Evolutionary conservation across 805 yeast species (phyloP).

Genomic region (Suhomyces tanzawaensis): DNA sequence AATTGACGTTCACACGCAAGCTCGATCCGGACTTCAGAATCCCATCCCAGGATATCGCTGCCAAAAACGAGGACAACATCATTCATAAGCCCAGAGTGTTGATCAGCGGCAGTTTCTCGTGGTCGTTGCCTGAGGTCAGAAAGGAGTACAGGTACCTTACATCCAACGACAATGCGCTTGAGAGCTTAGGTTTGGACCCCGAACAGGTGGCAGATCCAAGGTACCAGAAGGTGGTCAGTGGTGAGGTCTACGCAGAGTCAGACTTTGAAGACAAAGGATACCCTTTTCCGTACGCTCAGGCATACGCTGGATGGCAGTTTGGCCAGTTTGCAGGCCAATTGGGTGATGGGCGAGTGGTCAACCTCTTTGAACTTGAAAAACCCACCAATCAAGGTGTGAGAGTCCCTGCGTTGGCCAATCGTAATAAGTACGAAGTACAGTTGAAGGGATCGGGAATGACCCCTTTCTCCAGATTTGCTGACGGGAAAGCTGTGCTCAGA

Average conservation of each 20-base stretch:
- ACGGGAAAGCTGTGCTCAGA: constrained; percentile 89
- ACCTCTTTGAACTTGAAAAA: constrained; percentile 63
- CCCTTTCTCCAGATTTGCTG: constrained; percentile 92
- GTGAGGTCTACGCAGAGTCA: constrained; percentile 44
- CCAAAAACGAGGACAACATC: constrained; percentile 27
- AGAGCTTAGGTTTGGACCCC: constrained; percentile 54
- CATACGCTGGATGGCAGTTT: constrained; percentile 95
- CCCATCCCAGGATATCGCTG: constrained; percentile 24
- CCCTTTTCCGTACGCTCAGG: constrained; percentile 81
- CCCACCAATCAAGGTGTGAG: too few relatives aligned
- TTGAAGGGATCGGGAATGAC: constrained; percentile 91
- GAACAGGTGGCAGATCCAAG: constrained; percentile 39
- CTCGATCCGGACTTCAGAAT: constrained; percentile 32
- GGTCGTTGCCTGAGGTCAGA: constrained; percentile 64
- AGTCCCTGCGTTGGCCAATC: constrained; percentile 21
- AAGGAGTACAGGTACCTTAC: constrained; percentile 52
- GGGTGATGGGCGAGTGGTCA: constrained; percentile 92
- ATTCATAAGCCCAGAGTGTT: constrained; percentile 38
- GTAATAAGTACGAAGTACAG: constrained; percentile 61
- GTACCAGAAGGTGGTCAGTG: constrained; percentile 59
- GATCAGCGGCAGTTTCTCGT: constrained; percentile 67
- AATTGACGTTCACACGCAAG: constrained; percentile 24
- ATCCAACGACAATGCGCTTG: constrained; percentile 58
- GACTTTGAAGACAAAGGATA: constrained; percentile 16
- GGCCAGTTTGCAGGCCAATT: constrained; percentile 96